Conservation (phyloP, 257 asterid species). For the Solanum chmielewskii region DNA sequence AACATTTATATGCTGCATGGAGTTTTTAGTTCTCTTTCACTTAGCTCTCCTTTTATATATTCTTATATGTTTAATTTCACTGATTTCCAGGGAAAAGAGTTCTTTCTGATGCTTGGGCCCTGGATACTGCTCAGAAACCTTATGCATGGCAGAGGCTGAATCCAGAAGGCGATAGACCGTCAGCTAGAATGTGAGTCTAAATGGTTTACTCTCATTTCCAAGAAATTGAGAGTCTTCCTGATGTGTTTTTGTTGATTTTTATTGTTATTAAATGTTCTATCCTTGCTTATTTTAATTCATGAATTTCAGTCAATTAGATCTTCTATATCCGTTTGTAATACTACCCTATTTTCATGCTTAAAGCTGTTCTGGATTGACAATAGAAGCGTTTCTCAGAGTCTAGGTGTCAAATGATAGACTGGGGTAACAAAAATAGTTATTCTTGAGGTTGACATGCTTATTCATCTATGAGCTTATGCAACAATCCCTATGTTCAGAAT, state of each 20-base stretch:
- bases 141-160: conserved; percentile 92
- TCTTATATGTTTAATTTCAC: background rate
- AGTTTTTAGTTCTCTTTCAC: background rate
- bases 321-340: background rate
- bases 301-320: background rate
- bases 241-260: background rate
- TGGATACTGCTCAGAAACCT: conserved; percentile 99
- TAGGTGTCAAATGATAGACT: background rate
- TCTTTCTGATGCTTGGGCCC: conserved; percentile 96
- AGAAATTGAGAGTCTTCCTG: background rate
- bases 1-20: background rate
- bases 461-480: background rate
- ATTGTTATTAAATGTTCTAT: background rate
- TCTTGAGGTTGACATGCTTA: background rate
- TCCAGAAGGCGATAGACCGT: conserved; percentile 93
- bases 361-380: background rate
- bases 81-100: conserved; percentile 70
- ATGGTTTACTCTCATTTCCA: background rate
- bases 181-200: conserved; percentile 84
- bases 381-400: background rate
- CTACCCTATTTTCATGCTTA: background rate
- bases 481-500: background rate
- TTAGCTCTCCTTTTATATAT: background rate
- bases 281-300: background rate
- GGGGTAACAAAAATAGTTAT: background rate